These are phyloP conservation scores for Emericellopsis atlantica DNA, from an alignment of 2,329 filamentous ascomycete species.

Conservation along the genomic window DNA sequence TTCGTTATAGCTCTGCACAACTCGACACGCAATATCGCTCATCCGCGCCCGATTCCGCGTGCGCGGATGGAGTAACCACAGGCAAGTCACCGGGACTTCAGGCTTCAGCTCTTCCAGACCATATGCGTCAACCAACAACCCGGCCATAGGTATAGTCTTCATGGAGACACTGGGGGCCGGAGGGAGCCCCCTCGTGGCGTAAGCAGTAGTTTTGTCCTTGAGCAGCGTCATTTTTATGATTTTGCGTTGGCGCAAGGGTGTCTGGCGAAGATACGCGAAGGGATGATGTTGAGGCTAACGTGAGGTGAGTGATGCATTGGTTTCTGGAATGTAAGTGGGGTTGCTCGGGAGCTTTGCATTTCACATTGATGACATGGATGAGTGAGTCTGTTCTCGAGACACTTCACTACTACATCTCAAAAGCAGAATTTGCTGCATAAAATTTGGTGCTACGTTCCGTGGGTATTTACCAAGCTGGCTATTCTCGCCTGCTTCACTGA, in stretches of 20 bases:
- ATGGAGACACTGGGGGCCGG: conserved; percentile 42
- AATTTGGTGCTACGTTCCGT: too few species aligned
- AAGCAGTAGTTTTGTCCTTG: conserved; percentile 4
- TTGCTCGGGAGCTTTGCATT: too few species aligned
- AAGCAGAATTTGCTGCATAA: too few species aligned
- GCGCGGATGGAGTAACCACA: conserved; percentile 88
- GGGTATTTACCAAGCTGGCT: too few species aligned
- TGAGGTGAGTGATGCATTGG: too few species aligned
- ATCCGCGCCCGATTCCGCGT: conserved; percentile 60
- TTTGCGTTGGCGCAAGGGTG: not conserved
- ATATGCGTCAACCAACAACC: conserved; percentile 68
- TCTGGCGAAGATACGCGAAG: too few species aligned
- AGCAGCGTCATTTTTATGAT: not conserved
- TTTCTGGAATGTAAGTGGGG: too few species aligned
- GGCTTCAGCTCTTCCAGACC: conserved; percentile 61
- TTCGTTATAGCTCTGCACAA: conserved; percentile 49
- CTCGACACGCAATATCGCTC: conserved; percentile 57
- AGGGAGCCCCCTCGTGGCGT: conserved; percentile 21
- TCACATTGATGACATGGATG: too few species aligned
- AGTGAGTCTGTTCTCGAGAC: too few species aligned
- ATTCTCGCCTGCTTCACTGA: too few species aligned
- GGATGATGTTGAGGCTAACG: too few species aligned
- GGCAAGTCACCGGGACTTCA: conserved; percentile 50
- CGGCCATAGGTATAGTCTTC: conserved; percentile 59
- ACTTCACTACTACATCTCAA: too few species aligned